These are phyloP conservation scores for Hydnum rufescens DNA, from an alignment of 768 basidiomycete species.

Conservation along the genomic window DNA sequence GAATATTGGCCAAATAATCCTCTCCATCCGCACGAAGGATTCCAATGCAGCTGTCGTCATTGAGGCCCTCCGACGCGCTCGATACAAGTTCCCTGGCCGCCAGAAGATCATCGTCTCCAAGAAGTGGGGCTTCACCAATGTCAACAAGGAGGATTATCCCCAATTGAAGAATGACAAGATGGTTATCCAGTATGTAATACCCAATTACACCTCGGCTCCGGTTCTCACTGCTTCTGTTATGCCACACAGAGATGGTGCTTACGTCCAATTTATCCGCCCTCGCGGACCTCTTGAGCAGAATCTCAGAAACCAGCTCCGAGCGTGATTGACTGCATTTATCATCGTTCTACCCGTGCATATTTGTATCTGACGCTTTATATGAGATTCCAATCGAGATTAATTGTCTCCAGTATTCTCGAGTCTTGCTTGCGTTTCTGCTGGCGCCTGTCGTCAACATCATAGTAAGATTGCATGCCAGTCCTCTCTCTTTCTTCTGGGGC, in stretches of 20 bases:
- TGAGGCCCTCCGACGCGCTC: constrained; percentile 91
- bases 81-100: constrained; percentile 98
- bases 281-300: constrained; percentile 74
- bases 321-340: constrained; percentile 19
- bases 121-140: constrained; percentile 99
- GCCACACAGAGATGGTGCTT: constrained; percentile 63
- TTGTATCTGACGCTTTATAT: not conserved
- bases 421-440: not conserved
- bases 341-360: constrained; percentile 12
- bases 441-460: not conserved
- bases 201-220: not conserved
- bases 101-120: constrained; percentile 94
- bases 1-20: constrained; percentile 91
- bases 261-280: constrained; percentile 82
- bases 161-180: constrained; percentile 79
- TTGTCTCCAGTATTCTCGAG: not conserved
- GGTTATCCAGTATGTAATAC: constrained; percentile 55
- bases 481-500: not conserved
- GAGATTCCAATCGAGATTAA: not conserved
- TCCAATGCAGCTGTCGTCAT: constrained; percentile 68
- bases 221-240: constrained; percentile 1
- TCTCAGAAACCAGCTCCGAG: constrained; percentile 64
- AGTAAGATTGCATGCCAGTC: not conserved
- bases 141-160: constrained; percentile 72
- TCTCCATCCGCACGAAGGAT: constrained; percentile 84